Percentiles rank a stretch among this genome's conserved stretches.
Evolutionary conservation across 2,329 filamentous ascomycete species (phyloP).

Genomic region (Thielaviopsis musarum): DNA sequence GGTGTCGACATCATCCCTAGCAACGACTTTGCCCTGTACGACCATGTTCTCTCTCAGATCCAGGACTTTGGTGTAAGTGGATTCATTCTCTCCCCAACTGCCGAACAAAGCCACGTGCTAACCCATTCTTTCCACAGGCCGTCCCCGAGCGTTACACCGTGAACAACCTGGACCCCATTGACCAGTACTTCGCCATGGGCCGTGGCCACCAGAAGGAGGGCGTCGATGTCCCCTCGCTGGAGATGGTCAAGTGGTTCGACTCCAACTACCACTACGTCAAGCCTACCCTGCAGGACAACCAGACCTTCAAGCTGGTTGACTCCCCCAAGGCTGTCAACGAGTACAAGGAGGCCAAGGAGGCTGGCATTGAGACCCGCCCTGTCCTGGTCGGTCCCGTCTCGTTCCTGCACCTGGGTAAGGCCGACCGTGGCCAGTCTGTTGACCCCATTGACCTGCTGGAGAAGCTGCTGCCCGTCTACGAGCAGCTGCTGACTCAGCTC

Average conservation of each 20-base stretch:
- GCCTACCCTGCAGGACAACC: constrained; percentile 91
- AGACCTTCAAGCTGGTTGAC: constrained; percentile 77
- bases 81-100: constrained; percentile 1
- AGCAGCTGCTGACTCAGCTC: constrained; percentile 79
- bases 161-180: constrained; percentile 71
- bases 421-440: constrained; percentile 85
- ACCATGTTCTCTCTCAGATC: constrained; percentile 95
- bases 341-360: constrained; percentile 96
- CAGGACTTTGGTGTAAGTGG: constrained; percentile 81
- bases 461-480: constrained; percentile 87
- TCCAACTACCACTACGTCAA: constrained; percentile 99
- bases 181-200: constrained; percentile 99
- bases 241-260: constrained; percentile 99
- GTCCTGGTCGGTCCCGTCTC: constrained; percentile 92
- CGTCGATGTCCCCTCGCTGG: constrained; percentile 81
- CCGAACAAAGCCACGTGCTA: constrained; percentile 2
- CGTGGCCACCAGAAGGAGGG: constrained; percentile 93
- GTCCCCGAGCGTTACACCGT: constrained; percentile 87
- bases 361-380: constrained; percentile 80
- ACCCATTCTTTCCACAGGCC: constrained; percentile 35
- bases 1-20: constrained; percentile 95
- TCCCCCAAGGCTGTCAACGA: constrained; percentile 88
- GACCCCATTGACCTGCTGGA: constrained; percentile 87
- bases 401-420: constrained; percentile 95
- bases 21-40: constrained; percentile 99